A percentile compares a stretch with the other conserved stretches of the same genome.
phyloP scores from a whole-genome alignment of 2,329 filamentous ascomycete genomes.

The Fusarium virguliforme region DNA sequence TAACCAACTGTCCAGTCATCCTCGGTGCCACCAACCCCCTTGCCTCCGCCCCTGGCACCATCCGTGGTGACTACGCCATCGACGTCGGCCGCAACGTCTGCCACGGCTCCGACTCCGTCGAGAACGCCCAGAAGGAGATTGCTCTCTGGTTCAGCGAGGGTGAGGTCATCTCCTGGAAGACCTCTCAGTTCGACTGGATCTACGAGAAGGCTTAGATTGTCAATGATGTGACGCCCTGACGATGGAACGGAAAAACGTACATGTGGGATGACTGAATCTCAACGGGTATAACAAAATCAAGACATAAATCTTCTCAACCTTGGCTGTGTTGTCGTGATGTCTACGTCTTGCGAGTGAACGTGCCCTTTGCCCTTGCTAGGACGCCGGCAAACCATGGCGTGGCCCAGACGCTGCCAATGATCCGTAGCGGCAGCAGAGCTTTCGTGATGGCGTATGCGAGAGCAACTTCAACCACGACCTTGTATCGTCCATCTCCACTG shows the following conservation, averaged over 20 bases:
- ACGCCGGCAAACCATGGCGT: conserved; percentile 92
- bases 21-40: conserved; percentile 99
- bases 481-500: conserved; percentile 64
- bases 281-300: conserved; percentile 47
- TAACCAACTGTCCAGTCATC: conserved; percentile 71
- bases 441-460: conserved; percentile 95
- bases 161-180: conserved; percentile 90
- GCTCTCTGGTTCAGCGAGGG: conserved; percentile 96
- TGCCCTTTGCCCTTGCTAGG: conserved; percentile 62
- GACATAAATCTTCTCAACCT: conserved; percentile 46
- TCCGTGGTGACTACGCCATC: conserved; percentile 94
- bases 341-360: conserved; percentile 53
- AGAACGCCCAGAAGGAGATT: conserved; percentile 99
- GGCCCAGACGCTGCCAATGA: conserved; percentile 85
- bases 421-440: conserved; percentile 81
- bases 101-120: conserved; percentile 99
- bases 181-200: conserved; percentile 90
- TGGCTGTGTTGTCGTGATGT: conserved; percentile 24
- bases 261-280: conserved; percentile 47
- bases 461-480: conserved; percentile 79
- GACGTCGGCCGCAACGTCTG: conserved; percentile 95
- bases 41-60: conserved; percentile 94
- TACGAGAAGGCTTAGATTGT: conserved; percentile 85
- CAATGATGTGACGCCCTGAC: conserved; percentile 42
- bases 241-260: conserved; percentile 47